Evolutionary conservation across 2,329 filamentous ascomycete species (phyloP), one percentile per base, ranked within the genome.

Genomic region (Harringtonia aguacate): DNA sequence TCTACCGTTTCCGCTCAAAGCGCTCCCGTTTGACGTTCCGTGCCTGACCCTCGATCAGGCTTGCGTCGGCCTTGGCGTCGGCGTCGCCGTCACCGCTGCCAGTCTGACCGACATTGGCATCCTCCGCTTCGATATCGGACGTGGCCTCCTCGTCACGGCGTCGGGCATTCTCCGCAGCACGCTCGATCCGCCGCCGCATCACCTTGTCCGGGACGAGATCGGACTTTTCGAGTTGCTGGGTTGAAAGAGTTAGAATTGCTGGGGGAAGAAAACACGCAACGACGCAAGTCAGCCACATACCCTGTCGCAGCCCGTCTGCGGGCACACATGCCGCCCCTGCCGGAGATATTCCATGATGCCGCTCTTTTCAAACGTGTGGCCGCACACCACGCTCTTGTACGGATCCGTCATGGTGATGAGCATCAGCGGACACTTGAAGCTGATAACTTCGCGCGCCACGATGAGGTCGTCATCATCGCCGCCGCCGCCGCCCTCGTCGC

Each of bases 351-450:
- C 71, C 21, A 75, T 46, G 33, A 89, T 80, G 1, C 77, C 75
- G 2, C 58, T 55, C 58, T 76, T 81, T 56, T 89, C 81, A 56
- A 86, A 89, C 0, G 74, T 79, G 58, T 89, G 84, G 44, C 75
- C 78, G 65, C 84, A 89, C 50, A 75, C 74, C 14, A 57, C 64
- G 53, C 76, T 84, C 44, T 75, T 84, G 54, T 76, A 78, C 0
- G 84, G 84, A 42, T 86, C 72, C 35, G 67, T 64, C 65, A 86
- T 79, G 36, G 73, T 66, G 41, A 67, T 66, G 50, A 87, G 65
- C 0, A 82, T 83, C 18, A 89, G 59, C 0, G 83, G 82, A 54
- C 84, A 89, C 53, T 76, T 80, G 28, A 81, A 74, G 58, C 76
- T 82, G 42, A 79, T 69, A 5, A 71, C 73, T 49, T 79, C 77